Evolutionary conservation across 768 basidiomycete genomes (phyloP), one percentile per base, ranked within the genome.

Genomic region (Tremella yokohamensis): DNA sequence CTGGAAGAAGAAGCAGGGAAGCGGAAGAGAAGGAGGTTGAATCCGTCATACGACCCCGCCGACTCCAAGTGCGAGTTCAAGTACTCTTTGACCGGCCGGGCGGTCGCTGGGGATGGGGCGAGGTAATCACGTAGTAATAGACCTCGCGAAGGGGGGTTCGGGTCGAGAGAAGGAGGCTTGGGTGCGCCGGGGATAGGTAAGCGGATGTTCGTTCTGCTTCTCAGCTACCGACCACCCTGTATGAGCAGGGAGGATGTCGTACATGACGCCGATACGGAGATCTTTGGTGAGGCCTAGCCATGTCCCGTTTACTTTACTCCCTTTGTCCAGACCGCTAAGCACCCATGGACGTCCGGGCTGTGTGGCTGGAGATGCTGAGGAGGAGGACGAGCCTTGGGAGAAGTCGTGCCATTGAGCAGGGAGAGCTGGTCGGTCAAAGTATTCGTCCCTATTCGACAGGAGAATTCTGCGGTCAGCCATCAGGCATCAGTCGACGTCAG

Each of bases 381-480:
- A 22, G 49, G 20, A 50, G n/a, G 40, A 29, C 1, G 45, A 29
- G 8, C 37, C 13, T 1, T 16, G 7, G 22, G 57, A 40, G 54
- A 72, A 77, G 9, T 34, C 15, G 48, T 78, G 77, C 73, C 73
- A 78, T 13, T 44, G 53, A 1, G 75, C 78, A 12, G 66, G 58
- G 0, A 61, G 49, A 0, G 78, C 72, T 0, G 77, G 76, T 9
- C 78, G 57, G 3, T 62, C 65, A 39, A 78, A 69, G 58, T 75
- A 77, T 55, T 78, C 76, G 61, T 79, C 78, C 26, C 78, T 64
- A 52, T 79, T 79, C 18, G 76, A 62, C 2, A 74, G 72, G 34
- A 79, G 65, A 34, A 78, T 66, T 11, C 70, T 73, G 25, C 1
- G 19, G 26, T 38, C 45, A 24, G 54, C 16, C 37, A 29, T 29